Base-by-base conservation (phyloP, 1,139 yeast species). In the Saccharomyces hybrid region DNA sequence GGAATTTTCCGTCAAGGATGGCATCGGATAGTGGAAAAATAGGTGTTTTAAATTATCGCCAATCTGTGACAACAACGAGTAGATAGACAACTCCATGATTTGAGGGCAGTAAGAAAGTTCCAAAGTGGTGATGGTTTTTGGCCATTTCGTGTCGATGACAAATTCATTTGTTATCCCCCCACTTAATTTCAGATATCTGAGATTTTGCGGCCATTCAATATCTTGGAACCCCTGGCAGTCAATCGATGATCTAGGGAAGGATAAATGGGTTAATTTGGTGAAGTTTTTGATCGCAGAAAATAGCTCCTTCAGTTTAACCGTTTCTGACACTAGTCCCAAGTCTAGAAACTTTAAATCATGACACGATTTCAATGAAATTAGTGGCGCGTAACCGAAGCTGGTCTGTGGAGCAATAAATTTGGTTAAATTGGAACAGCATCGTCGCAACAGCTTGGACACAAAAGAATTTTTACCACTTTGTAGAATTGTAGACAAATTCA, bases 391-490 rank as follows among this genome's bases (percentile, higher is more conserved):
- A 0, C 98, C 98, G 74, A 93, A 91, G 73, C 96, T 87, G 38
- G 97, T 86, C 66, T 91, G 98, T 1, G 98, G 97, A 0, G 98
- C 97, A 6, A 87, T 81, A 65, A 93, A 90, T 11, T 76, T 74
- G 59, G 82, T 78, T 52, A 93, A 72, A 50, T 77, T 78, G 26
- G 77, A 70, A 9, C 89, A 79, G 55, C 96, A 87, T 49, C 96
- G 75, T 64, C 95, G 80, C 55, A 93, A 73, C 5, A 93, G 68
- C 61, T 87, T 85, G 1, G 97, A 88, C 20, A 93, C 91, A 69
- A 78, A 86, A 0, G 97, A 93, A 71, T 90, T 93, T 66, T 88
- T 90, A n/a, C 98, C 98, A 48, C 89, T 79, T 69, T 93, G 98
- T 55, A 89, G 82, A 52, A 91, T 88, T 54, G 82, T 78, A 8